A percentile compares a stretch with the other conserved stretches of the same genome.
phyloP scores from a whole-genome alignment of 202 grass and related monocot genomes.

The Setaria viridis region DNA sequence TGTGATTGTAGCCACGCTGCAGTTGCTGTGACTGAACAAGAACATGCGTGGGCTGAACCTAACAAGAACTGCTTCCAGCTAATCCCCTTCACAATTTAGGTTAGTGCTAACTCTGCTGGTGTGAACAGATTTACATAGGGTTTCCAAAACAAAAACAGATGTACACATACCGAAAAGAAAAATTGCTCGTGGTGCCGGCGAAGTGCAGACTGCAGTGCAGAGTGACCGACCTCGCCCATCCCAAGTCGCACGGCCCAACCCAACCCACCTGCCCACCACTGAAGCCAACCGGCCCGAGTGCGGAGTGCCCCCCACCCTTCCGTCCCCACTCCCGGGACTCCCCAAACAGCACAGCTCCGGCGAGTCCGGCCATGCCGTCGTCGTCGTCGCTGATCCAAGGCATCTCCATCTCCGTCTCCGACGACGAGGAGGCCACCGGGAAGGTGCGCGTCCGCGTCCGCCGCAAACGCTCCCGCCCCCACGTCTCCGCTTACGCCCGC shows the following conservation, averaged over 20 bases:
- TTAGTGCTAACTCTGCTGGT: neutral
- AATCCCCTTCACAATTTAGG: neutral
- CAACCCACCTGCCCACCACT: constrained; percentile 15
- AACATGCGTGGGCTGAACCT: neutral
- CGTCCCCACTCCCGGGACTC: neutral
- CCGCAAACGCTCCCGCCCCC: constrained; percentile 55
- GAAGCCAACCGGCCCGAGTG: constrained; percentile 8
- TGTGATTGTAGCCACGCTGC: neutral
- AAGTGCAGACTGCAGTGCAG: neutral
- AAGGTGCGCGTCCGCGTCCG: constrained; percentile 65
- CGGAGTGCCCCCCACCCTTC: neutral
- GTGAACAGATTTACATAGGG: neutral
- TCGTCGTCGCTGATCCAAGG: constrained; percentile 69
- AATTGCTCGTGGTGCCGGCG: neutral
- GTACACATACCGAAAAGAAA: neutral
- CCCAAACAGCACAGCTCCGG: neutral
- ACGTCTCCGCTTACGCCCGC: neutral
- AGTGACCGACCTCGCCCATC: neutral
- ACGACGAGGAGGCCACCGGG: constrained; percentile 75
- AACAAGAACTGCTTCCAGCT: neutral
- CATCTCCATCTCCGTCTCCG: constrained; percentile 83
- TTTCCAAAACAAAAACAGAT: too few relatives aligned
- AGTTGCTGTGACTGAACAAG: neutral
- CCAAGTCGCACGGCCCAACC: constrained; percentile 24
- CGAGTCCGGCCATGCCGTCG: constrained; percentile 38